A percentile compares a stretch with the other conserved stretches of the same genome.
These are phyloP conservation scores for Exophiala xenobiotica DNA, from an alignment of 2,329 filamentous ascomycete genomes.

Conservation along the genomic window DNA sequence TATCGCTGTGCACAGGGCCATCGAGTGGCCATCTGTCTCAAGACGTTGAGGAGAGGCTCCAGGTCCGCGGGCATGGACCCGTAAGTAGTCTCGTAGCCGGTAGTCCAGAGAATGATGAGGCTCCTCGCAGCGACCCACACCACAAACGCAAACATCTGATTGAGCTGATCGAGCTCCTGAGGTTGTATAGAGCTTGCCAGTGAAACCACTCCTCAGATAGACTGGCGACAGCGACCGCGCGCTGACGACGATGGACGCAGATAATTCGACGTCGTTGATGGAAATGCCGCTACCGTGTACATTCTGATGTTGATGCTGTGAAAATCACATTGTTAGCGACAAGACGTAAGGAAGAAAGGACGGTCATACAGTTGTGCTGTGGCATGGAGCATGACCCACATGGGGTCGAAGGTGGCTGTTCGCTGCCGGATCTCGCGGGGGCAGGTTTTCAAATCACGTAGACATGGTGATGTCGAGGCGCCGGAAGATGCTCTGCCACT, in stretches of 20 bases:
- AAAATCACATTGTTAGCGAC: neutral
- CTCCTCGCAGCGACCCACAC: conserved; percentile 14
- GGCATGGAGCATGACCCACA: conserved; percentile 16
- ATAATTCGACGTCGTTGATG: conserved; percentile 10
- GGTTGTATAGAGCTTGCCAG: conserved; percentile 9
- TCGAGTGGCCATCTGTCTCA: conserved; percentile 12
- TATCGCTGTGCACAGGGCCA: conserved; percentile 14
- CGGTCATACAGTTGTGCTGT: conserved; percentile 10
- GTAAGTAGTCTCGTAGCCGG: conserved; percentile 9
- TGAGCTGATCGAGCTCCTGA: conserved; percentile 7
- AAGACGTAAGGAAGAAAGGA: neutral
- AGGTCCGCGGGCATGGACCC: conserved; percentile 8
- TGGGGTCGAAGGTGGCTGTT: conserved; percentile 13
- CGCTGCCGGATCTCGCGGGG: conserved; percentile 5
- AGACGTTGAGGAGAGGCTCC: conserved; percentile 9
- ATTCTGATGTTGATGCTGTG: conserved; percentile 16
- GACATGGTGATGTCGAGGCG: conserved; percentile 14
- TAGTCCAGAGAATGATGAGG: conserved; percentile 17
- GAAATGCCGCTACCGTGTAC: conserved; percentile 15
- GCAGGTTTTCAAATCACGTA: conserved; percentile 13
- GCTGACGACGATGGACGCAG: conserved; percentile 7
- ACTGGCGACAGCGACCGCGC: conserved; percentile 12
- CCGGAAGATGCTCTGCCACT: conserved; percentile 16
- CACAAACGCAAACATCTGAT: conserved; percentile 14
- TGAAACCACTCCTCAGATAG: conserved; percentile 4